A percentile compares a stretch with the other conserved stretches of the same genome.
Conservation (phyloP, 345 rosid species). For the Sonneratia caseolaris region DNA sequence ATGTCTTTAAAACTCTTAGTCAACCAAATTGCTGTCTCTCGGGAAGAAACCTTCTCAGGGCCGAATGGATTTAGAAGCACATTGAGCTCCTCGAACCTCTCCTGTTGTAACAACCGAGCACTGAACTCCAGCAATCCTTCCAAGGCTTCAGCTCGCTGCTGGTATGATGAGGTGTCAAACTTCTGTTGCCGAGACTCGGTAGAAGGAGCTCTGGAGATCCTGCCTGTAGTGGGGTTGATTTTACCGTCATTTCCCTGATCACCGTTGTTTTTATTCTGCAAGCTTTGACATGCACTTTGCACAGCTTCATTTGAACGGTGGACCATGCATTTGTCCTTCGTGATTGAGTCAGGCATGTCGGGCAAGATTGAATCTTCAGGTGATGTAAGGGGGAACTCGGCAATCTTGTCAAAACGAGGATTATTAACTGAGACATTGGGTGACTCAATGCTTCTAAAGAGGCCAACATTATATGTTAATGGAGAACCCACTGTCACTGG, state of each 20-base stretch:
- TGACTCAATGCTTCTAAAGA: slow-evolving; percentile 33
- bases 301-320: slow-evolving; percentile 26
- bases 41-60: slow-evolving; percentile 78
- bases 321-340: slow-evolving; percentile 76
- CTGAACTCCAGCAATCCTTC: slow-evolving; percentile 94
- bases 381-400: slow-evolving; percentile 59
- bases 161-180: slow-evolving; percentile 85
- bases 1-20: slow-evolving; percentile 93
- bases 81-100: slow-evolving; percentile 73
- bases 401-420: slow-evolving; percentile 83
- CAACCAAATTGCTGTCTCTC: slow-evolving; percentile 97
- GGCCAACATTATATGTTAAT: slow-evolving; percentile 18
- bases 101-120: slow-evolving; percentile 63
- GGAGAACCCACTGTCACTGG: slow-evolving; percentile 24
- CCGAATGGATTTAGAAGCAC: slow-evolving; percentile 92
- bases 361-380: slow-evolving; percentile 41
- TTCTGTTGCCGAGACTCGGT: slow-evolving; percentile 40
- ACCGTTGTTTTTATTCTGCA: slow-evolving; percentile 15
- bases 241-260: background rate
- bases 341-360: slow-evolving; percentile 42
- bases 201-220: slow-evolving; percentile 16
- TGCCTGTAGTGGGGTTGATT: background rate
- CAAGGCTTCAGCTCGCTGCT: slow-evolving; percentile 93
- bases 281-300: slow-evolving; percentile 8
- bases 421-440: slow-evolving; percentile 80